These are phyloP conservation scores for Chenopodium suecicum DNA, from an alignment of 148 eudicot species.

Conservation along the genomic window DNA sequence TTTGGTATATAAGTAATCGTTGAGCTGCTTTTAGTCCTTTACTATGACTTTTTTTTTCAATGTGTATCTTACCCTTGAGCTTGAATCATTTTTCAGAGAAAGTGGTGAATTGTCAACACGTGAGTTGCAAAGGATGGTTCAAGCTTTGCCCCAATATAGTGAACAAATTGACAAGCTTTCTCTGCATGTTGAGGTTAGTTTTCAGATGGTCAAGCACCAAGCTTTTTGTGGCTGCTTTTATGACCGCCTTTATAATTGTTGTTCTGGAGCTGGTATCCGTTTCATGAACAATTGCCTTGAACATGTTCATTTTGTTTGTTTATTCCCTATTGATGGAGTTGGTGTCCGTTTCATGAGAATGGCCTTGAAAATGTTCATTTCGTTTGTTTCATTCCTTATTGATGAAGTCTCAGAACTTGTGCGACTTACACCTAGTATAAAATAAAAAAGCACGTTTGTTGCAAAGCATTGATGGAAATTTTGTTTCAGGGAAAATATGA, in stretches of 20 bases:
- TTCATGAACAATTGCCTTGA: neutral
- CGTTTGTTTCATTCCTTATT: too few species aligned
- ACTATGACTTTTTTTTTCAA: too few species aligned
- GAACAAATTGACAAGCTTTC: constrained; percentile 94
- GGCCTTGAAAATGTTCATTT: too few species aligned
- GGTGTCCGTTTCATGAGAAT: too few species aligned
- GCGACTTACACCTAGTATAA: neutral
- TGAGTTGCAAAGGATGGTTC: constrained; percentile 93
- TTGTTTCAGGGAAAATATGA: neutral
- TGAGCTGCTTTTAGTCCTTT: neutral
- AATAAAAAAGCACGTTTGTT: too few species aligned
- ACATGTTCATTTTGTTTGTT: neutral
- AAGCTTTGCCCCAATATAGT: constrained; percentile 91
- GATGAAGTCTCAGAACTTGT: neutral
- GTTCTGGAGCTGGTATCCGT: neutral
- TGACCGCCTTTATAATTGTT: neutral
- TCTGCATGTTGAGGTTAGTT: constrained; percentile 91
- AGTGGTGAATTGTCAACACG: constrained; percentile 80
- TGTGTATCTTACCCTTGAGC: constrained; percentile 18
- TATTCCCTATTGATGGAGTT: neutral
- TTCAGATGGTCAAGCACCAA: constrained; percentile 2
- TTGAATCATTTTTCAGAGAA: constrained; percentile 41
- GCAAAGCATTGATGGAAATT: neutral
- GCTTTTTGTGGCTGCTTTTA: neutral
- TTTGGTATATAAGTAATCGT: neutral